Evolutionary conservation across 1,139 yeast genomes (phyloP), one percentile per base, ranked within the genome.

Genomic region (Nakaseomyces nivariensis): DNA sequence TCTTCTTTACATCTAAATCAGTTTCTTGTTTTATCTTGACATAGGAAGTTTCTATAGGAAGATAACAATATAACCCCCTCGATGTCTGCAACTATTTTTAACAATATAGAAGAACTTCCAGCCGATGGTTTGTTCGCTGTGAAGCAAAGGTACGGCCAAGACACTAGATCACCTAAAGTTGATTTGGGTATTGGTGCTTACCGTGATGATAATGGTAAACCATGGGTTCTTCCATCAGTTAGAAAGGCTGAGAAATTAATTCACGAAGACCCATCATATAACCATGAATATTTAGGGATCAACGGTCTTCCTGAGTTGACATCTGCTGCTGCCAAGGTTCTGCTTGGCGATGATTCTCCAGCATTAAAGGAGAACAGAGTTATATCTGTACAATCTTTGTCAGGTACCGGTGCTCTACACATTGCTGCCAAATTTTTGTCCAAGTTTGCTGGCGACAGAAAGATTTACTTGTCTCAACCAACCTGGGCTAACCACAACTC

Each of bases 401-500:
- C 96, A 33, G 98, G 98, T 57, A 92, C 98, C 10, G 98, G 98
- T 51, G 96, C 98, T 5, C 76, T 90, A 61, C 97, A 90, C 65
- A 72, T 89, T 62, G 95, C 90, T 27, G 96, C 90, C 22, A 75
- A 75, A 54, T 87, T 92, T 62, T 70, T 90, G 49, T 51, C 67
- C 54, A 75, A 76, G 55, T 72, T 75, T 44, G 77, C 80, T 43
- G 67, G 68, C 41, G 63, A 61, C 45, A 69, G 69, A 54, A 72
- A 76, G 32, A 74, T 92, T 46, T 90, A 88, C 69, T 70, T 90
- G 52, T 85, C 96, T 8, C 75, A 79, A 56, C 98, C 98, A 54
- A 90, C 98, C 27, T 92, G 98, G 98, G 96, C 92, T 50, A 92
- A 92, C 74, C 98, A 92, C 71, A 75, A 78, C 67, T 86, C 84